Evolutionary conservation across 148 eudicot species (phyloP), one percentile per base, ranked within the genome.

Genomic region (Diospyros kaki): DNA sequence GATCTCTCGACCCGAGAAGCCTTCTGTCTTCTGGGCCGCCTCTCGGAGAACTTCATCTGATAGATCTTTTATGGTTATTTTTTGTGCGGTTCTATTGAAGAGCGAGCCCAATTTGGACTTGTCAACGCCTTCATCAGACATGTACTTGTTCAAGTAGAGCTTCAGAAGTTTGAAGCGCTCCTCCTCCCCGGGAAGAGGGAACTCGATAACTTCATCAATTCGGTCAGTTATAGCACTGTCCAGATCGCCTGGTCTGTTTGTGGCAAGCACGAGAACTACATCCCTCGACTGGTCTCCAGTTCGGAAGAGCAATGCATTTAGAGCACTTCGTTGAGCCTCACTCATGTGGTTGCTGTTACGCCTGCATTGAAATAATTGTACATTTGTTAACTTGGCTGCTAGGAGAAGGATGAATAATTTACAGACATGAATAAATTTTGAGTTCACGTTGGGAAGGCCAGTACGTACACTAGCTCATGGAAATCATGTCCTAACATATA

Each of bases 211-310:
- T 72, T 95, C 99, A 66, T 95, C 99, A 7, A 95, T 95, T 38
- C 99, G 90, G 73, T 95, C 97, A 5, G 99, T 90, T 66, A 95
- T 83, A 3, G 99, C 97, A 75, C 87, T 80, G 82, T 95, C 97
- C 15, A 95, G 97, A 81, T 95, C 99, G 4, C 96, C 97, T 0
- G 99, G 97, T 64, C 97, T 83, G 79, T 95, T 95, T 54, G 97
- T 95, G 64, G 96, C 99, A 9, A 95, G 93, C 62, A 95, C 99
- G 17, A 95, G 99, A 51, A 92, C 99, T 45, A 90, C 85, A 67
- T 95, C 99, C 81, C 96, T 83, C 58, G 99, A 95, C 70, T 95
- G 99, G 83, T 95, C 99, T 48, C 99, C 99, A 0, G 97, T 95
- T 54, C 97, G 85, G 82, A 85, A 95, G 65, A 95, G 96, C 80